These are phyloP conservation scores for Murraya paniculata DNA, from an alignment of 345 rosid species.

Conservation along the genomic window DNA sequence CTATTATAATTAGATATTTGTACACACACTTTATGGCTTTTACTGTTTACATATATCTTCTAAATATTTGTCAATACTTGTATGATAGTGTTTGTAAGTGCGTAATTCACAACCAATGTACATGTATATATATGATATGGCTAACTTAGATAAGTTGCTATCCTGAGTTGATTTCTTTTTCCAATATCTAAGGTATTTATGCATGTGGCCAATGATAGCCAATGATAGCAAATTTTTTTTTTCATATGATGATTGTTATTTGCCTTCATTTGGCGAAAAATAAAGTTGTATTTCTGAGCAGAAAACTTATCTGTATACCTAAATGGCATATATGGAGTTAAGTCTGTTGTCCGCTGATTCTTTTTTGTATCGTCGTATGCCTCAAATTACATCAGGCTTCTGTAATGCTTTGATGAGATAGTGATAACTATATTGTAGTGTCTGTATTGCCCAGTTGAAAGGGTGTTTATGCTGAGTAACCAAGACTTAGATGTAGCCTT, in stretches of 20 bases:
- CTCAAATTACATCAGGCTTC: background rate
- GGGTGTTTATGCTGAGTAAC: background rate
- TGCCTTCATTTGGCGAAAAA: background rate
- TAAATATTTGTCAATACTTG: background rate
- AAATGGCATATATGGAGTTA: background rate
- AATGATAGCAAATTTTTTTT: background rate
- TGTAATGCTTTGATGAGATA: background rate
- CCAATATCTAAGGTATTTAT: background rate
- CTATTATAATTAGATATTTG: background rate
- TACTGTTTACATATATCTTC: background rate
- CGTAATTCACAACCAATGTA: background rate
- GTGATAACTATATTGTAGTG: background rate
- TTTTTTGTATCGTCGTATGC: background rate
- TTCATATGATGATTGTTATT: background rate
- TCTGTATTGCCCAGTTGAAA: background rate
- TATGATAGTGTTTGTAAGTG: background rate
- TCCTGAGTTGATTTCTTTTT: background rate
- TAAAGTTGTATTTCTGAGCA: too few species aligned
- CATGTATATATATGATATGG: background rate
- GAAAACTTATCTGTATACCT: background rate
- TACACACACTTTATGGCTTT: background rate
- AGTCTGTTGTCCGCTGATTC: background rate
- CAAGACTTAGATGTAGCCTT: background rate
- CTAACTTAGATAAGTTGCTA: too few species aligned
- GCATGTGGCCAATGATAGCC: background rate